These are phyloP conservation scores for Termitomyces sp. DNA, from an alignment of 768 basidiomycete species.

Conservation along the genomic window DNA sequence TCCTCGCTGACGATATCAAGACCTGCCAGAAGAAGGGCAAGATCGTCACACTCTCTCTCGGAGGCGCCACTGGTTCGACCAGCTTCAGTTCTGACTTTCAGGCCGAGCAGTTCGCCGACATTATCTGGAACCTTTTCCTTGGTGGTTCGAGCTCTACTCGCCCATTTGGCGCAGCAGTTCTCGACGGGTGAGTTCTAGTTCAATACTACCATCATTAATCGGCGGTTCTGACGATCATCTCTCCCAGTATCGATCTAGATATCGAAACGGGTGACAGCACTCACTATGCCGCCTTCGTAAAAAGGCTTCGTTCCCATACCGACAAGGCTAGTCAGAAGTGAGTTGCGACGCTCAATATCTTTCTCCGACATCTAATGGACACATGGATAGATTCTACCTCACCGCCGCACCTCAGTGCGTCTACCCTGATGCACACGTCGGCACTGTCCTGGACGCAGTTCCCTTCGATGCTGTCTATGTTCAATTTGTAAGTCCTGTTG, in stretches of 20 bases:
- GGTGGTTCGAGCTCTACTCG: constrained; percentile 54
- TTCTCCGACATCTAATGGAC: not conserved
- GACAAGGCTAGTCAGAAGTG: constrained; percentile 45
- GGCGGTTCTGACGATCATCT: not conserved
- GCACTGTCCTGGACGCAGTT: constrained; percentile 50
- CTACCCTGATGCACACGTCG: constrained; percentile 58
- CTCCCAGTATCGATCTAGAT: constrained; percentile 51
- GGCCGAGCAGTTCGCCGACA: constrained; percentile 49
- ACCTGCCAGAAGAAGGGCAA: constrained; percentile 57
- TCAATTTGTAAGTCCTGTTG: constrained; percentile 34
- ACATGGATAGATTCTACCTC: constrained; percentile 43
- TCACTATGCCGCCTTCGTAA: constrained; percentile 48
- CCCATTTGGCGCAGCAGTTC: constrained; percentile 61
- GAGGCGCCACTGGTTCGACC: constrained; percentile 50
- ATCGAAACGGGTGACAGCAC: constrained; percentile 54
- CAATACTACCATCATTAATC: not conserved
- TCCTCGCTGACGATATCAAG: constrained; percentile 53
- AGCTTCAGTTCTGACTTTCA: constrained; percentile 49
- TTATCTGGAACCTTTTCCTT: constrained; percentile 67
- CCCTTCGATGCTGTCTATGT: constrained; percentile 66
- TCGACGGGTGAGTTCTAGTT: constrained; percentile 48
- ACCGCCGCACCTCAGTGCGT: constrained; percentile 56
- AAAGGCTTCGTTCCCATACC: constrained; percentile 38
- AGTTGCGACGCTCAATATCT: constrained; percentile 5
- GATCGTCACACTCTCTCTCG: constrained; percentile 44